Base-by-base conservation (phyloP, 257 asterid genomes). In the Capsicum rhomboideum region DNA sequence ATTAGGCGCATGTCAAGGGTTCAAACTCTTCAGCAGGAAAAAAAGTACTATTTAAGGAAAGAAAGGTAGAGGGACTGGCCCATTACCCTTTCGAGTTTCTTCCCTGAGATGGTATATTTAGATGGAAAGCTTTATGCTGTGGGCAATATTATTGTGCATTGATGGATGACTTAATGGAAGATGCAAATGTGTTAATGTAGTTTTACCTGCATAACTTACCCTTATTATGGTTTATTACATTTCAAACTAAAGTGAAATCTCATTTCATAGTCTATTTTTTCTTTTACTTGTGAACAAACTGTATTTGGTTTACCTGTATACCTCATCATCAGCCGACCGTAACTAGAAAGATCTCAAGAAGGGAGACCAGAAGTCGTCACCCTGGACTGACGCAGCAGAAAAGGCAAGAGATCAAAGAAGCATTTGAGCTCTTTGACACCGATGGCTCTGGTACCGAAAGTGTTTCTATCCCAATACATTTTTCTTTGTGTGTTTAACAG, bases 401-500 rank as follows among this genome's bases (percentile, higher is more conserved):
- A 85, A 92, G 87, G 88, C 97, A 96, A 93, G 98, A 96, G 93
- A 94, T 96, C 34, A 92, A 85, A 85, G 97, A 96, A 85, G 99
- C 99, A 18, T 96, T 96, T 83, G 98, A 94, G 64, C 94, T 90
- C 68, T 94, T 93, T 86, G 98, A 94, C 85, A 94, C 99, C 6
- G 98, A 94, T 93, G 94, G 93, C 87, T 94, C 97, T 84, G 97
- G 99, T 96, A 91, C 52, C 46, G 63, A 82, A n/a, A 71, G 18
- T 52, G 61, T n/a, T 49, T 54, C 66, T 56, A 34, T 68, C 18
- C 74, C 53, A 28, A 42, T 9, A 37, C 4, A 10, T 29, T 2
- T 58, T 21, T 2, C 4, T 37, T 9, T 46, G 13, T 1, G 6
- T 82, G 18, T 40, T 82, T 66, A 61, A 23, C 59, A 2, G 16